Evolutionary conservation across 306 rosid species (phyloP).

Genomic region (Notholithocarpus densiflorus): DNA sequence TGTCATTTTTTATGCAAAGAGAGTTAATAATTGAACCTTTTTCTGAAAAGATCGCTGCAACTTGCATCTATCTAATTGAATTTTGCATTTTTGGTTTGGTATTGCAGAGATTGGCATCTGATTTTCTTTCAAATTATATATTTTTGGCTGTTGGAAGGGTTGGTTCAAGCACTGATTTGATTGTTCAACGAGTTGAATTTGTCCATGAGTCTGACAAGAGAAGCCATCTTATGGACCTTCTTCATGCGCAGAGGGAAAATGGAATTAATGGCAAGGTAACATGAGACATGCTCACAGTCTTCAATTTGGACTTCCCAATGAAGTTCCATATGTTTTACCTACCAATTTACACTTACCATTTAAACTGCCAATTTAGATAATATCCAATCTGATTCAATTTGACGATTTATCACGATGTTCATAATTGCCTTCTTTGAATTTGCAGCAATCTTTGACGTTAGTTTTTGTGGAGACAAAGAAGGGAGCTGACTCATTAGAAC

Average conservation of each 20-base stretch:
- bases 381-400: neutral
- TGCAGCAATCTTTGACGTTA: constrained; percentile 89
- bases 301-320: constrained; percentile 11
- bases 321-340: neutral
- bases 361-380: neutral
- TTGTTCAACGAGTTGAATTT: constrained; percentile 88
- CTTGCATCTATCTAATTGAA: constrained; percentile 14
- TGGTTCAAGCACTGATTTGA: constrained; percentile 94
- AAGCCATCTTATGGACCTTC: constrained; percentile 97
- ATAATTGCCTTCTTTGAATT: constrained; percentile 18
- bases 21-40: neutral
- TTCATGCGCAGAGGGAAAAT: constrained; percentile 91
- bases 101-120: constrained; percentile 85
- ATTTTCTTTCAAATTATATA: constrained; percentile 79
- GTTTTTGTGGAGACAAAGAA: constrained; percentile 98
- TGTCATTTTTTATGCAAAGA: neutral
- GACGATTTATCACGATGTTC: constrained; percentile 5
- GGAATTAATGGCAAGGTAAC: constrained; percentile 70
- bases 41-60: neutral
- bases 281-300: neutral
- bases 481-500: constrained; percentile 93
- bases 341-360: neutral
- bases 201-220: constrained; percentile 91
- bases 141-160: constrained; percentile 98
- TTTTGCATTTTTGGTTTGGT: constrained; percentile 19